These are phyloP conservation scores for Adansonia gregorii DNA, from an alignment of 441 rosid genomes.

Conservation along the genomic window DNA sequence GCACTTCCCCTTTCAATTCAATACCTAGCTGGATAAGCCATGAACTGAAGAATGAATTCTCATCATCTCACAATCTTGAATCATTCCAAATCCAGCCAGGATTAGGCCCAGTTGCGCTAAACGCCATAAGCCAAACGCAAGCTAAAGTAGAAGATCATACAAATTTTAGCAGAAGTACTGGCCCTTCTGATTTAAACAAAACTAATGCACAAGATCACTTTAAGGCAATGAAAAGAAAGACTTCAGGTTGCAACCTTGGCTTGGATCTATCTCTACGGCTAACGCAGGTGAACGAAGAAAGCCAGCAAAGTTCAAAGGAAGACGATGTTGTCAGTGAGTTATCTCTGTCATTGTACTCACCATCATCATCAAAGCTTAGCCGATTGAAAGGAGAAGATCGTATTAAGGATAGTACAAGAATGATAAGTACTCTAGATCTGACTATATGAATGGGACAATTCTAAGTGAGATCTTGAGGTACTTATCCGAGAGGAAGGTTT, in stretches of 20 bases:
- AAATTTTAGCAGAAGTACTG: not conserved
- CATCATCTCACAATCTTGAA: slow-evolving; percentile 19
- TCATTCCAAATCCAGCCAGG: slow-evolving; percentile 32
- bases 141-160: slow-evolving; percentile 27
- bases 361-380: slow-evolving; percentile 49
- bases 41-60: slow-evolving; percentile 28
- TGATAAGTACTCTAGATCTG: slow-evolving; percentile 93
- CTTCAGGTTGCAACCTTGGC: slow-evolving; percentile 48
- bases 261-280: slow-evolving; percentile 66
- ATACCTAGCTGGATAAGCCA: slow-evolving; percentile 35
- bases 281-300: slow-evolving; percentile 21
- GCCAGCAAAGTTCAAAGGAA: slow-evolving; percentile 33
- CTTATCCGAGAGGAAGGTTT: slow-evolving; percentile 44
- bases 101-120: slow-evolving; percentile 26
- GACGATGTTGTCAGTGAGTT: slow-evolving; percentile 52
- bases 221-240: slow-evolving; percentile 52
- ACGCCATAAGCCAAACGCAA: not conserved
- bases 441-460: slow-evolving; percentile 83
- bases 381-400: slow-evolving; percentile 44
- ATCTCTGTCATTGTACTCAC: slow-evolving; percentile 59
- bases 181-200: not conserved
- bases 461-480: slow-evolving; percentile 97
- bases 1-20: slow-evolving; percentile 30
- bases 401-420: slow-evolving; percentile 36
- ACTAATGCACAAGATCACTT: slow-evolving; percentile 18